These are phyloP conservation scores for Aspergillus ibericus DNA, from an alignment of 2,329 filamentous ascomycete species.

Conservation along the genomic window DNA sequence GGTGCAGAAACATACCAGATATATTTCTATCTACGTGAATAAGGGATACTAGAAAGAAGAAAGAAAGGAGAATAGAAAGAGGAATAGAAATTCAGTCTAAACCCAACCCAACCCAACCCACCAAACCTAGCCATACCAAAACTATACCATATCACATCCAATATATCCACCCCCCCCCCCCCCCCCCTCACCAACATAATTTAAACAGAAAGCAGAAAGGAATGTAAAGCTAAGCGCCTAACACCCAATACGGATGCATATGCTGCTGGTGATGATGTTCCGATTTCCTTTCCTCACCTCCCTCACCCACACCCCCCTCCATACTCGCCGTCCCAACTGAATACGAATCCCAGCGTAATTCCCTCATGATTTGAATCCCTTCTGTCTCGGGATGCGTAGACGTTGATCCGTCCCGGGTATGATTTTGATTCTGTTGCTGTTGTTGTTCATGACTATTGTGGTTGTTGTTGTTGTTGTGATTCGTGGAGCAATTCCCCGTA, in stretches of 20 bases:
- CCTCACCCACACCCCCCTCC: neutral
- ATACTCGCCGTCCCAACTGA: neutral
- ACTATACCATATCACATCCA: too few relatives aligned
- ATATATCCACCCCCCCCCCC: too few relatives aligned
- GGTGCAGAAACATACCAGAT: too few relatives aligned
- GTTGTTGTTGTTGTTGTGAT: neutral
- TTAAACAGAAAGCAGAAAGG: too few relatives aligned
- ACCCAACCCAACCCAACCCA: too few relatives aligned
- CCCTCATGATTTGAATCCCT: slow-evolving; percentile 31
- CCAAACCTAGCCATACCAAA: too few relatives aligned
- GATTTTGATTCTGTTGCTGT: neutral
- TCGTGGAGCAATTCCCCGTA: slow-evolving; percentile 18
- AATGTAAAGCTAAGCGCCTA: too few relatives aligned
- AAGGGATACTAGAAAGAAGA: too few relatives aligned
- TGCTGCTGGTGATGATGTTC: neutral
- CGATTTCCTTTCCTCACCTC: neutral
- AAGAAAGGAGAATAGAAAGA: too few relatives aligned
- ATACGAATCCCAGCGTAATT: slow-evolving; percentile 28
- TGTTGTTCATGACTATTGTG: neutral
- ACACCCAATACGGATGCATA: neutral
- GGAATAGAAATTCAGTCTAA: too few relatives aligned
- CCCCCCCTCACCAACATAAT: too few relatives aligned
- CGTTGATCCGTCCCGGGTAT: neutral
- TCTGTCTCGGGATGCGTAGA: slow-evolving; percentile 13
- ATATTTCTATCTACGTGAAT: too few relatives aligned